phyloP scores from a whole-genome alignment of 1,139 yeast species.

The Candida sanyaensis region DNA sequence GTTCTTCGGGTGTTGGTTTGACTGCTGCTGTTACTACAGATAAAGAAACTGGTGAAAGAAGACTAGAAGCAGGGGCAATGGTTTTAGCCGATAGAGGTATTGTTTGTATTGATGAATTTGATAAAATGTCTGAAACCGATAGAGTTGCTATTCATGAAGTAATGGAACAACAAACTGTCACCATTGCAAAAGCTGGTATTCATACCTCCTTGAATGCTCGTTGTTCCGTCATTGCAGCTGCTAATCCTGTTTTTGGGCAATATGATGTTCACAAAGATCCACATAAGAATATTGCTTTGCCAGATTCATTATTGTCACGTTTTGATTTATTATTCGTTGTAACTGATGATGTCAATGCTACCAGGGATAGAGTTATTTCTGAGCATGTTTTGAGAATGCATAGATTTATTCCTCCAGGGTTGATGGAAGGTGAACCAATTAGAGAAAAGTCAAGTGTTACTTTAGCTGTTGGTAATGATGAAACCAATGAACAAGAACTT shows the following conservation, averaged over 20 bases:
- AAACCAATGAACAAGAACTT: conserved; percentile 48
- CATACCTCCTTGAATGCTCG: conserved; percentile 96
- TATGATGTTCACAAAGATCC: conserved; percentile 97
- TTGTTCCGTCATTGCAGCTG: conserved; percentile 97
- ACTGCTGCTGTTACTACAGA: conserved; percentile 98
- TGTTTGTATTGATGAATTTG: conserved; percentile 98
- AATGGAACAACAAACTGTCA: conserved; percentile 99
- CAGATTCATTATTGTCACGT: conserved; percentile 95
- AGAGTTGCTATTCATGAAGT: conserved; percentile 99
- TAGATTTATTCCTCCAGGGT: conserved; percentile 84
- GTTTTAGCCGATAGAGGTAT: conserved; percentile 96
- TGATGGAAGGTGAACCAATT: conserved; percentile 91
- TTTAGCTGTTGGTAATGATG: conserved; percentile 78
- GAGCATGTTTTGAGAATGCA: conserved; percentile 97
- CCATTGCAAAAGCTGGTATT: conserved; percentile 98
- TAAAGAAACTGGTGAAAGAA: conserved; percentile 94
- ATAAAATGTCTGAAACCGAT: conserved; percentile 95
- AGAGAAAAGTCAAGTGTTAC: conserved; percentile 73
- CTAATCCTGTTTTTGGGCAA: conserved; percentile 97
- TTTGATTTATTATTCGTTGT: conserved; percentile 94
- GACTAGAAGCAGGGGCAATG: conserved; percentile 99
- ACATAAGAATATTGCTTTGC: conserved; percentile 92
- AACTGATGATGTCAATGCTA: conserved; percentile 90
- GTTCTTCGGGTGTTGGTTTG: conserved; percentile 98
- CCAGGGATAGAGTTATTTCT: conserved; percentile 81